Conservation (phyloP, 331 rosid genomes). For the Erythrophleum ivorense region DNA sequence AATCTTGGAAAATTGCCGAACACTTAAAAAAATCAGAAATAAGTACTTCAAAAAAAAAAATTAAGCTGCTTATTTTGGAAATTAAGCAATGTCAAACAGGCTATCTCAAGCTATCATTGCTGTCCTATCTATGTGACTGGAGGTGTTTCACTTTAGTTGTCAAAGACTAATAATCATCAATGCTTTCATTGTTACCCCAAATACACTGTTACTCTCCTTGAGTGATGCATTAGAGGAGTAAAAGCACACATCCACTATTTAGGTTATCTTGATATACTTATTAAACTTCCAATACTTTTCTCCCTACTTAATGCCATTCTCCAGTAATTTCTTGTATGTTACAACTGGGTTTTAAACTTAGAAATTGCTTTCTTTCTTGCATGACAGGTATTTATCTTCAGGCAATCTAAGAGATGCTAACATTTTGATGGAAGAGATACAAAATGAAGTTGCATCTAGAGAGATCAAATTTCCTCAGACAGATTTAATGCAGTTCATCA, state of each 20-base stretch:
- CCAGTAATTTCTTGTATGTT: conserved; percentile 27
- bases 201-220: background rate
- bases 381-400: conserved; percentile 71
- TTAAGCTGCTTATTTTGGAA: no score
- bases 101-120: conserved; percentile 13
- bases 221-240: conserved; percentile 7
- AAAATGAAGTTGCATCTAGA: conserved; percentile 58
- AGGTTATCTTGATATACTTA: background rate
- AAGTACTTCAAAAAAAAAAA: no score
- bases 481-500: conserved; percentile 77
- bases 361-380: conserved; percentile 29
- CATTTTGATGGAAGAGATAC: conserved; percentile 75
- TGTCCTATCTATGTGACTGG: background rate
- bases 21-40: no score
- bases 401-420: conserved; percentile 96
- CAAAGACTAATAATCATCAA: background rate
- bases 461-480: conserved; percentile 64
- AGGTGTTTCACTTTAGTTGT: background rate
- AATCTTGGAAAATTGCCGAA: no score
- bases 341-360: conserved; percentile 20
- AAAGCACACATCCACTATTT: conserved; percentile 3
- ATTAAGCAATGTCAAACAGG: no score
- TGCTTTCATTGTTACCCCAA: background rate
- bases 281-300: conserved; percentile 10
- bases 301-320: conserved; percentile 26